phyloP scores from a whole-genome alignment of 768 basidiomycete genomes.

The Phlebiopsis gigantea region DNA sequence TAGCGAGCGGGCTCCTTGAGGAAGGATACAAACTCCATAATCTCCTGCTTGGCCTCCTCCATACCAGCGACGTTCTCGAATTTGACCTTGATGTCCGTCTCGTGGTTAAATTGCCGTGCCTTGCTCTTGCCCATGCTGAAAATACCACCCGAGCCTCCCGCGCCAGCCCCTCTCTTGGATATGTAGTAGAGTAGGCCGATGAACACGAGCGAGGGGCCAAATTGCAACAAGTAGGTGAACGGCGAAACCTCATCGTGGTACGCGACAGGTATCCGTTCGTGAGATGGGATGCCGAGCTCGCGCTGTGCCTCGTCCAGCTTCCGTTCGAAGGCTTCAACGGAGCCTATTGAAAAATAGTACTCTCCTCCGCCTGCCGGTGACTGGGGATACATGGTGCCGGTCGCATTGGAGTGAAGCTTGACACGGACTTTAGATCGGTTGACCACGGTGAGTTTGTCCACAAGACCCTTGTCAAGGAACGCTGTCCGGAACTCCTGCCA shows the following conservation, averaged over 20 bases:
- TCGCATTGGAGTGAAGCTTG: slow-evolving; percentile 87
- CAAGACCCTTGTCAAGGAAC: slow-evolving; percentile 93
- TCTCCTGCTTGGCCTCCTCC: slow-evolving; percentile 99
- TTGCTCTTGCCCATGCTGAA: slow-evolving; percentile 96
- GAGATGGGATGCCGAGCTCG: slow-evolving; percentile 86
- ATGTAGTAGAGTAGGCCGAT: slow-evolving; percentile 89
- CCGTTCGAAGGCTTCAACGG: slow-evolving; percentile 93
- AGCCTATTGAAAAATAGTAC: slow-evolving; percentile 96
- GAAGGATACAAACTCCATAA: slow-evolving; percentile 99
- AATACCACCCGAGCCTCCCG: slow-evolving; percentile 76
- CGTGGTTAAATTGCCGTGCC: slow-evolving; percentile 95
- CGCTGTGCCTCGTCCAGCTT: slow-evolving; percentile 91
- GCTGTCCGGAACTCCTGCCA: slow-evolving; percentile 99
- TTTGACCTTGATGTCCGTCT: slow-evolving; percentile 87
- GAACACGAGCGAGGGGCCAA: slow-evolving; percentile 92
- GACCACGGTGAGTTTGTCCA: slow-evolving; percentile 89
- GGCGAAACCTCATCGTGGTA: slow-evolving; percentile 94
- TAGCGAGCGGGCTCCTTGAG: slow-evolving; percentile 93
- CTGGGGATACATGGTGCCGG: slow-evolving; percentile 69
- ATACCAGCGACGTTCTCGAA: slow-evolving; percentile 98
- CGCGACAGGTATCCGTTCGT: slow-evolving; percentile 93
- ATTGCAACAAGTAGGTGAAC: slow-evolving; percentile 74
- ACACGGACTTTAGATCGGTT: slow-evolving; percentile 89
- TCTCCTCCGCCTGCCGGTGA: slow-evolving; percentile 49
- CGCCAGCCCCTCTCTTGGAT: slow-evolving; percentile 56